phyloP scores from a whole-genome alignment of 257 asterid genomes.

The Plectranthus barbatus region DNA sequence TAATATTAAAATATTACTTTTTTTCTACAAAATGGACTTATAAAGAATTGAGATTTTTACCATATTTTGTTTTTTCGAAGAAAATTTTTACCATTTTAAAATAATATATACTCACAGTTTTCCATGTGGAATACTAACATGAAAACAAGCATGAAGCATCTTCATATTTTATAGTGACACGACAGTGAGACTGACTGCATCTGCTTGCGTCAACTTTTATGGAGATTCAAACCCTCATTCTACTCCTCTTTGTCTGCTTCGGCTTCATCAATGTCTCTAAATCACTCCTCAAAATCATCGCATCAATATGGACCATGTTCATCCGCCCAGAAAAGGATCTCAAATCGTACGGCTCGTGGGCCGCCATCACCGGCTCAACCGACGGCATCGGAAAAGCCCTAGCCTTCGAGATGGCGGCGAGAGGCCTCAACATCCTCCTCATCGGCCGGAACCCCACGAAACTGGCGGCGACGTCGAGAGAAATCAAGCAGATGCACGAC shows the following conservation, averaged over 20 bases:
- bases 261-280: constrained; percentile 18
- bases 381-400: constrained; percentile 30
- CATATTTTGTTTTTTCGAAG: too few relatives aligned
- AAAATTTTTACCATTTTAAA: too few relatives aligned
- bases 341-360: constrained; percentile 28
- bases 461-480: constrained; percentile 3
- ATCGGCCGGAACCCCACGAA: constrained; percentile 13
- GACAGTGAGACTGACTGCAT: too few relatives aligned
- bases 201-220: not conserved
- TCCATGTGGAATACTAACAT: too few relatives aligned
- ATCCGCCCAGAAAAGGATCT: constrained; percentile 19
- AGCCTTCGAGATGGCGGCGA: constrained; percentile 19
- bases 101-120: too few relatives aligned
- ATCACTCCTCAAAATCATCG: not conserved
- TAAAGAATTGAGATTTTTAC: too few relatives aligned
- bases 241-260: not conserved
- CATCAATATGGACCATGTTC: constrained; percentile 11
- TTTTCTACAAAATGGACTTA: too few relatives aligned
- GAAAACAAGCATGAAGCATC: too few relatives aligned
- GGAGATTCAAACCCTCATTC: constrained; percentile 1
- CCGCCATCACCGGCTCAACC: constrained; percentile 26
- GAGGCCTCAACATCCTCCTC: constrained; percentile 26
- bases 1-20: too few relatives aligned
- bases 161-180: too few relatives aligned
- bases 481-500: constrained; percentile 2